These are phyloP conservation scores for Zygotorulaspora danielsina DNA, from an alignment of 805 yeast species.

Conservation along the genomic window DNA sequence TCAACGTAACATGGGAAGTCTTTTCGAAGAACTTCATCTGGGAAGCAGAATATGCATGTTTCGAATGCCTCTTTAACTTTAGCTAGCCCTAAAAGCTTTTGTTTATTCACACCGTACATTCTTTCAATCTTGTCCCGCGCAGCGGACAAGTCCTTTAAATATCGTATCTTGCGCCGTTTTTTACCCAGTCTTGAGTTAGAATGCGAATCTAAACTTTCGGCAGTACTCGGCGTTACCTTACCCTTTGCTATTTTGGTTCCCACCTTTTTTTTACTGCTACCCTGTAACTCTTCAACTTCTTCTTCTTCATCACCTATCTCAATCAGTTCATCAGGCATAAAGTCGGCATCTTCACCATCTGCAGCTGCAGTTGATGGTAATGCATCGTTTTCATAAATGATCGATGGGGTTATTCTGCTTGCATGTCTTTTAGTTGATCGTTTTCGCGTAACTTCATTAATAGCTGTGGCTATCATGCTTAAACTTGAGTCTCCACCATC, in stretches of 20 bases:
- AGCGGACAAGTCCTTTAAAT: conserved; percentile 35
- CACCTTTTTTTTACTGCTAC: conserved; percentile 10
- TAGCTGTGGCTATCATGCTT: conserved; percentile 13
- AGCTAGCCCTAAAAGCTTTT: conserved; percentile 40
- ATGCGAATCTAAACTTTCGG: conserved; percentile 3
- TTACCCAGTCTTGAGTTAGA: conserved; percentile 20
- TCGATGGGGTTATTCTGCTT: neutral
- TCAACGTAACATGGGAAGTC: conserved; percentile 25
- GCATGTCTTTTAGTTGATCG: conserved; percentile 17
- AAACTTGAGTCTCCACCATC: conserved; percentile 5
- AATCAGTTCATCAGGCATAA: conserved; percentile 13
- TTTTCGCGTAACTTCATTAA: conserved; percentile 8
- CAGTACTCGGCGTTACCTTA: neutral
- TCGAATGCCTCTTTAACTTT: conserved; percentile 50
- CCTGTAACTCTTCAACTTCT: conserved; percentile 5
- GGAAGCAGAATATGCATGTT: conserved; percentile 42
- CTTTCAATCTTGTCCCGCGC: conserved; percentile 42
- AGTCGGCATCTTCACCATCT: conserved; percentile 19
- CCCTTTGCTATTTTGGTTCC: conserved; percentile 5
- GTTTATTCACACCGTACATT: conserved; percentile 49
- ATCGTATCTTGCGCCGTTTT: conserved; percentile 26
- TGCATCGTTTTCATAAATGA: neutral
- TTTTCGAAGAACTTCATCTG: conserved; percentile 30
- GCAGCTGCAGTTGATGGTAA: conserved; percentile 2
- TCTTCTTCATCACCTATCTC: conserved; percentile 8